Evolutionary conservation across 2,329 filamentous ascomycete genomes (phyloP).

Genomic region (Arthrobotrys megalospora): DNA sequence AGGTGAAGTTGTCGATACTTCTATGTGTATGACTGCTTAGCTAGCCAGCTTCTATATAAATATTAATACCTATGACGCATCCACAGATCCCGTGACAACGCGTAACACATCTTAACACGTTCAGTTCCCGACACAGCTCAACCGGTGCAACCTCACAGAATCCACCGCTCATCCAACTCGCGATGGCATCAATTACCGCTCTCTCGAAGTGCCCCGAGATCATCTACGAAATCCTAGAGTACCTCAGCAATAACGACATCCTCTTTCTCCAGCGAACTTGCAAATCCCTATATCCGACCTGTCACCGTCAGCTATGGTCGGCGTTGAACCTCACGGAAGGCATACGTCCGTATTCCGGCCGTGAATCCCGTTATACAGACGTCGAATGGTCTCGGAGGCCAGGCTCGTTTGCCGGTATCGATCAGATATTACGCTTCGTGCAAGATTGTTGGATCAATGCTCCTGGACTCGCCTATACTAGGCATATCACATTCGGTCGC

Average conservation of each 20-base stretch:
- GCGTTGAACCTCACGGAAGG: not conserved
- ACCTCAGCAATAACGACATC: not conserved
- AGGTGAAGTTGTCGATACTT: no score
- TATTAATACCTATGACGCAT: no score
- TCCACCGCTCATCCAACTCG: no score
- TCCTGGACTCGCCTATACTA: not conserved
- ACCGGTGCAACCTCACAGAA: no score
- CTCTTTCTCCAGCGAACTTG: not conserved
- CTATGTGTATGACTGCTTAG: no score
- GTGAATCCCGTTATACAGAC: not conserved
- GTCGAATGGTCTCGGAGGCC: not conserved
- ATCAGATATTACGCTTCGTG: not conserved
- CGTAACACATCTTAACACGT: no score
- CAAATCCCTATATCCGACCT: not conserved
- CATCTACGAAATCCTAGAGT: not conserved
- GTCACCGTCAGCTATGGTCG: not conserved
- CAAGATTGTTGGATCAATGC: not conserved
- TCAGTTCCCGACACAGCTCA: no score
- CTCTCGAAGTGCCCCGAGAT: not conserved
- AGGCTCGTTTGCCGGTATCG: not conserved
- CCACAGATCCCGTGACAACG: no score
- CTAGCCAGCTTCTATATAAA: no score
- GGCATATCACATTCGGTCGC: not conserved
- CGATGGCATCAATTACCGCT: constrained; percentile 1
- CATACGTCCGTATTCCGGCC: not conserved